phyloP scores from a whole-genome alignment of 805 yeast species.

The Yarrowia sp. region DNA sequence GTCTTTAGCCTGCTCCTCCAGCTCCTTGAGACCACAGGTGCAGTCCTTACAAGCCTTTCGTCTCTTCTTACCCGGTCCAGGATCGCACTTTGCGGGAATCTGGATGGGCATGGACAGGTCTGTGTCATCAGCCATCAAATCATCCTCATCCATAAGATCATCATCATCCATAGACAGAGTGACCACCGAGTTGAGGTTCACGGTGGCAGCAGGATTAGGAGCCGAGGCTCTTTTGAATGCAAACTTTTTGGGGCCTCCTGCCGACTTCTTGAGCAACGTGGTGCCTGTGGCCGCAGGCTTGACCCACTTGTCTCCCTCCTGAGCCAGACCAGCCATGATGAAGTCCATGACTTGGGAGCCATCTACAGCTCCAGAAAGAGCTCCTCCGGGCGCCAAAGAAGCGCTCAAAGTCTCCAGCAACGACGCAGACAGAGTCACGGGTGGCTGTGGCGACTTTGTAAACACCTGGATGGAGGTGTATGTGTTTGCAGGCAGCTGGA shows the following conservation, averaged over 20 bases:
- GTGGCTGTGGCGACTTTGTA: slow-evolving; percentile 27
- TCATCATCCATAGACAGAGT: slow-evolving; percentile 47
- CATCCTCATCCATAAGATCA: slow-evolving; percentile 57
- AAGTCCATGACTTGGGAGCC: slow-evolving; percentile 47
- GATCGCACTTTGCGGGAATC: slow-evolving; percentile 59
- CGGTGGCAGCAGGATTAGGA: slow-evolving; percentile 29
- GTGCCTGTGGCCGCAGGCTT: slow-evolving; percentile 46
- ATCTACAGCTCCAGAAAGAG: slow-evolving; percentile 35
- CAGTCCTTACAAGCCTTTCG: slow-evolving; percentile 97
- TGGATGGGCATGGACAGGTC: slow-evolving; percentile 41
- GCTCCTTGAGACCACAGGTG: slow-evolving; percentile 92
- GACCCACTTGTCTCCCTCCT: slow-evolving; percentile 49
- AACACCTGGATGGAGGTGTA: slow-evolving; percentile 36
- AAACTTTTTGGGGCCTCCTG: slow-evolving; percentile 30
- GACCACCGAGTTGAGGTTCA: slow-evolving; percentile 38
- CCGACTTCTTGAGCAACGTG: slow-evolving; percentile 31
- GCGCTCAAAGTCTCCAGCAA: slow-evolving; percentile 34
- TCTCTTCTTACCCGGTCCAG: slow-evolving; percentile 50
- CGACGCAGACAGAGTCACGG: slow-evolving; percentile 28
- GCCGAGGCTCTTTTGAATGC: slow-evolving; percentile 33
- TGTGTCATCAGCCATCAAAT: slow-evolving; percentile 46
- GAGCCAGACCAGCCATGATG: slow-evolving; percentile 58
- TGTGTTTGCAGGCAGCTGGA: slow-evolving; percentile 34
- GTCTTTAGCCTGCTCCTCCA: slow-evolving; percentile 52
- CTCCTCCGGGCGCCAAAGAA: slow-evolving; percentile 37